Base-by-base conservation (phyloP, 169 alveolate species). In the Ichthyophthirius multifiliis region DNA sequence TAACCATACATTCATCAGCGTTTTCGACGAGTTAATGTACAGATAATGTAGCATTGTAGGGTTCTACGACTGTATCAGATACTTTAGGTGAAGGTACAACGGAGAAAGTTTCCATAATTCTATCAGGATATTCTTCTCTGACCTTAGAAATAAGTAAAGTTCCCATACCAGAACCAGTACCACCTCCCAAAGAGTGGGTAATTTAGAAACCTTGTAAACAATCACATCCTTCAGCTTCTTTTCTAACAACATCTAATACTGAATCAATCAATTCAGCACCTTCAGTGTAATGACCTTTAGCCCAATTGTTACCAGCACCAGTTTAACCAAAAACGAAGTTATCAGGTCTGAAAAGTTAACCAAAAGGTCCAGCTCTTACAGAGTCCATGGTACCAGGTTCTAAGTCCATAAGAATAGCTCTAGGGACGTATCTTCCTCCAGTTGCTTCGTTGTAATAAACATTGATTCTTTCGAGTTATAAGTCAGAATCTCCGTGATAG, bases 281-380 rank as follows among this genome's bases (percentile, higher is more conserved):
- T 91, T 98, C 99, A 18, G 99, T 98, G 94, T 98, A 98, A 84
- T 98, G 99, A 44, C 99, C 99, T 88, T 97, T 98, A 75, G 99
- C 99, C 99, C 99, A 98, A 91, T 97, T 98, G 95, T 98, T 98
- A 43, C 99, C 99, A 31, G 99, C 99, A 46, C 99, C 99, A 44
- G 98, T 95, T 90, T 98, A 98, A n/a, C 99, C 99, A 91, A 97
- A 98, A 43, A 98, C 98, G 89, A 97, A 98, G 98, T 98, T 98
- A 85, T 98, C 99, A 13, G 99, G 99, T 79, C 99, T 90, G 96
- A 98, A 98, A 55, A 98, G 94, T 85, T 97, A 97, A 23, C 99
- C 99, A 89, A 96, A 97, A 27, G 99, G 99, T 20, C 99, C 99
- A 32, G 99, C 99, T 71, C 99, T 97, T 35, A 98, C 99, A 35